phyloP scores from a whole-genome alignment of 306 rosid genomes.

The Abrus precatorius region DNA sequence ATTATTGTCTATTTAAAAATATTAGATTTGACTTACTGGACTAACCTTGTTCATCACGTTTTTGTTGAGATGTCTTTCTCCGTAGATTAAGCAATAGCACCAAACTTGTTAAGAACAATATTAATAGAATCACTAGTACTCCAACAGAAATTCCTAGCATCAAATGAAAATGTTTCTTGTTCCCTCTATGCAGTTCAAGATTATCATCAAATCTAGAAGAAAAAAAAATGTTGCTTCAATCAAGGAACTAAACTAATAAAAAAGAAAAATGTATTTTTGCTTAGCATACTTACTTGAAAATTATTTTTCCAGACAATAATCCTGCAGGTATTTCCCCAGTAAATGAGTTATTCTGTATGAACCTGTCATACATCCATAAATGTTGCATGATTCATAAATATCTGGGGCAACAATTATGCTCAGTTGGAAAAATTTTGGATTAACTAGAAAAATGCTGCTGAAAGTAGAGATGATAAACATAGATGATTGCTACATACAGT shows the following conservation, averaged over 20 bases:
- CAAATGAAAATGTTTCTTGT: slow-evolving; percentile 69
- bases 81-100: slow-evolving; percentile 56
- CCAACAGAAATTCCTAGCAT: slow-evolving; percentile 77
- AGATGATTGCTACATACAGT: slow-evolving; percentile 67
- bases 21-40: slow-evolving; percentile 29
- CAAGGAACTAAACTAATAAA: not conserved
- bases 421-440: slow-evolving; percentile 1
- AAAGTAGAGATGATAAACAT: slow-evolving; percentile 28
- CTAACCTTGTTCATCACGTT: slow-evolving; percentile 69
- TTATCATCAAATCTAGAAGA: slow-evolving; percentile 73
- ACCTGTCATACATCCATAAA: slow-evolving; percentile 64
- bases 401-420: not conserved
- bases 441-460: slow-evolving; percentile 40
- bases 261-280: not conserved
- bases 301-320: slow-evolving; percentile 66
- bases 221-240: slow-evolving; percentile 39
- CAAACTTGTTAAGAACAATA: slow-evolving; percentile 70
- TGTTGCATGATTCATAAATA: slow-evolving; percentile 38
- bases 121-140: slow-evolving; percentile 58
- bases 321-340: slow-evolving; percentile 83
- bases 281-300: slow-evolving; percentile 69
- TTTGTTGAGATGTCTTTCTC: slow-evolving; percentile 58
- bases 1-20: not conserved
- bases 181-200: slow-evolving; percentile 61
- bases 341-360: slow-evolving; percentile 89